Conservation (phyloP, 1,284 basidiomycete species). For the Clitocybe nebularis region DNA sequence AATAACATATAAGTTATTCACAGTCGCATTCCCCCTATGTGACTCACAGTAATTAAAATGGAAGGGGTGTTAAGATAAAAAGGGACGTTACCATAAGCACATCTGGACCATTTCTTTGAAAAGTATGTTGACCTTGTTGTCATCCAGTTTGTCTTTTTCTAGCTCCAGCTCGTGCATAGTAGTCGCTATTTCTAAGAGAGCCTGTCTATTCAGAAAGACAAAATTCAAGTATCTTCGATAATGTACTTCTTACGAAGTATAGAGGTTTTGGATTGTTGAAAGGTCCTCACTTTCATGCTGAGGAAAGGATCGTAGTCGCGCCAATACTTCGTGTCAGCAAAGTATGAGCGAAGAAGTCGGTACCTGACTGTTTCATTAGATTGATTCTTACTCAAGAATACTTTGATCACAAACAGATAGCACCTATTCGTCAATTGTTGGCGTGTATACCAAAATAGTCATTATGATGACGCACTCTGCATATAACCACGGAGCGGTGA, state of each 20-base stretch:
- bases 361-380: conserved; percentile 52
- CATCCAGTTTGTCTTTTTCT: conserved; percentile 46
- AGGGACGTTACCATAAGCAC: conserved; percentile 67
- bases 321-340: conserved; percentile 74
- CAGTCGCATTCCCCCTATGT: conserved; percentile 78
- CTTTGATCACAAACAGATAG: conserved; percentile 47
- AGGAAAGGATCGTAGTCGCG: conserved; percentile 82
- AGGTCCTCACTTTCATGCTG: conserved; percentile 78
- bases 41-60: not conserved
- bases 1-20: conserved; percentile 9
- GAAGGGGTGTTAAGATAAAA: not conserved
- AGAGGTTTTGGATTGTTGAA: conserved; percentile 75
- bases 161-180: conserved; percentile 62
- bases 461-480: conserved; percentile 66
- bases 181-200: conserved; percentile 55
- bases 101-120: conserved; percentile 87
- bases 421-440: conserved; percentile 37
- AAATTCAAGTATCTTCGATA: no score
- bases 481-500: conserved; percentile 89
- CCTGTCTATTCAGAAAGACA: no score
- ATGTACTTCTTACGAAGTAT: conserved; percentile 75
- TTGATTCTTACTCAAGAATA: not conserved
- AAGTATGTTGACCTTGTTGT: conserved; percentile 55
- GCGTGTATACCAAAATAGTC: not conserved
- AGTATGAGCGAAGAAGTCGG: conserved; percentile 76